These are phyloP conservation scores for Verticillium albo-atrum DNA, from an alignment of 2,329 filamentous ascomycete species.

Conservation along the genomic window DNA sequence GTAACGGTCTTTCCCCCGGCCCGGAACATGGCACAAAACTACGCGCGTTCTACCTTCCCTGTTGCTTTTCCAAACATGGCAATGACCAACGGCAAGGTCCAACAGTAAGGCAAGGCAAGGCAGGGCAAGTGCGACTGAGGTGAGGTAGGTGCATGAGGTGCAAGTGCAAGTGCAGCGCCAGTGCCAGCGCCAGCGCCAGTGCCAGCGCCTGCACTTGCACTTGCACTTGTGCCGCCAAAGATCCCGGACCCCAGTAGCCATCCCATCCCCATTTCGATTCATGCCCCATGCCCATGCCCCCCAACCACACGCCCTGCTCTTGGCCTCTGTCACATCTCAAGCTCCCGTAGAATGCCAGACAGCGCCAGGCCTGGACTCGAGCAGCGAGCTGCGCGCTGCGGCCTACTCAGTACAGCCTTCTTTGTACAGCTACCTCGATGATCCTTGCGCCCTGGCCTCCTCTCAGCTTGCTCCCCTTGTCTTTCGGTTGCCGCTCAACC, in stretches of 20 bases:
- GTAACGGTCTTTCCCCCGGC: too few species aligned
- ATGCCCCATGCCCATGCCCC: too few species aligned
- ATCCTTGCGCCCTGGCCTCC: neutral
- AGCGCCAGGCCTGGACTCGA: neutral
- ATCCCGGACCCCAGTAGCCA: neutral
- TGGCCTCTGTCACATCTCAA: neutral
- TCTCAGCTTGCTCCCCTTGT: neutral
- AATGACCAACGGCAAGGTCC: too few species aligned
- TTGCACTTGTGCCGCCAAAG: neutral
- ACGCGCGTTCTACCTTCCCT: too few species aligned
- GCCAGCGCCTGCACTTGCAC: neutral
- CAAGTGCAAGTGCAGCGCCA: too few species aligned
- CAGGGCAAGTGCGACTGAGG: neutral
- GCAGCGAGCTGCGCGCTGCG: too few species aligned
- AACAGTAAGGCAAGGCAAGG: too few species aligned
- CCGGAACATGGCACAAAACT: too few species aligned
- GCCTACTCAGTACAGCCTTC: too few species aligned
- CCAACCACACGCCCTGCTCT: neutral
- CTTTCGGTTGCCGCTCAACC: neutral
- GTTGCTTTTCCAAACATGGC: too few species aligned
- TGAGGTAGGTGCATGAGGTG: too few species aligned
- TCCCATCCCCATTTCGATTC: neutral
- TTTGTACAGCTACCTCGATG: neutral
- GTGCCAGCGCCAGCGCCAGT: neutral
- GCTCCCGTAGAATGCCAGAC: neutral